A percentile compares a stretch with the other conserved stretches of the same genome.
Evolutionary conservation across 2,329 filamentous ascomycete species (phyloP).

Genomic region (Lasiodiplodia theobromae): DNA sequence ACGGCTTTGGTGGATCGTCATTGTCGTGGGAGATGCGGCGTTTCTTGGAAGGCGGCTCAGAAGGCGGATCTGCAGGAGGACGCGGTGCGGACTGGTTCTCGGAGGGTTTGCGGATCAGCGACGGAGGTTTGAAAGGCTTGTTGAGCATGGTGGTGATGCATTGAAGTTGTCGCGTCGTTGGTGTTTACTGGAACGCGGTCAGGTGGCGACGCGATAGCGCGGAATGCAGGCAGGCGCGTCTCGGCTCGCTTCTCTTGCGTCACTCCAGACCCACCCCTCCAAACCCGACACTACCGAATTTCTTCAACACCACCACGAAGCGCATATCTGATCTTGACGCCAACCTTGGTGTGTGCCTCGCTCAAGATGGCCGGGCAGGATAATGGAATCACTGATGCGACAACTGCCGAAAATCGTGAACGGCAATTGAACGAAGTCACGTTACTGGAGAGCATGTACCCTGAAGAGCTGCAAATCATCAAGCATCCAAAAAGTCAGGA

Average conservation of each 20-base stretch:
- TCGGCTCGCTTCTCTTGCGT: constrained; percentile 3
- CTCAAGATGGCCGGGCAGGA: background rate
- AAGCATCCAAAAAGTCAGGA: constrained; percentile 12
- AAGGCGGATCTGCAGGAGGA: constrained; percentile 33
- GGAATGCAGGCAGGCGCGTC: background rate
- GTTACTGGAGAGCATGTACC: constrained; percentile 28
- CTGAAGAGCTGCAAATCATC: constrained; percentile 19
- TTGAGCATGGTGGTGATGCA: constrained; percentile 32
- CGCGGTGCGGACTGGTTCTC: constrained; percentile 27
- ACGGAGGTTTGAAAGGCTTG: constrained; percentile 47
- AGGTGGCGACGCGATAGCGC: constrained; percentile 14
- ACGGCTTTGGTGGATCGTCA: constrained; percentile 33
- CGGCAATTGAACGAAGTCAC: constrained; percentile 25
- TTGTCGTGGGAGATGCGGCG: constrained; percentile 47
- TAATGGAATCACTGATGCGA: background rate
- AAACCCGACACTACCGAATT: background rate
- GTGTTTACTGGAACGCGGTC: constrained; percentile 15
- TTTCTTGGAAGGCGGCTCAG: constrained; percentile 51
- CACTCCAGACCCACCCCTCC: background rate
- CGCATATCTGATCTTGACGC: too few relatives aligned
- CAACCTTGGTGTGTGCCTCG: background rate
- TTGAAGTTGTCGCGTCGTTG: background rate
- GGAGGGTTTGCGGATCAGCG: constrained; percentile 37
- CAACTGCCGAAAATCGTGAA: constrained; percentile 15
- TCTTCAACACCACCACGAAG: background rate